phyloP scores from a whole-genome alignment of 1,139 yeast genomes.

The Suhomyces terraborum region DNA sequence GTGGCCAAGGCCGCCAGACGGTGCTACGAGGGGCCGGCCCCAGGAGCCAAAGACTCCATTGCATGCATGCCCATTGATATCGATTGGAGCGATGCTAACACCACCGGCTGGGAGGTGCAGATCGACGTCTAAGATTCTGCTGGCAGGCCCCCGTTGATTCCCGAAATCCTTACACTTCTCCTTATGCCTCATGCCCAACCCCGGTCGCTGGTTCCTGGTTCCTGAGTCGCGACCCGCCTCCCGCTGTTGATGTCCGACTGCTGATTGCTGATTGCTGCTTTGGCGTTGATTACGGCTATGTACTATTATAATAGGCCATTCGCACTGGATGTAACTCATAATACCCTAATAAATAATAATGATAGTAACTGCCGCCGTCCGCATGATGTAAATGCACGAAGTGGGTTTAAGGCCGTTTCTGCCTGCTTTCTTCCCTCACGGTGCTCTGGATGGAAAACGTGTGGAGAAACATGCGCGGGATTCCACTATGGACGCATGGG shows the following conservation, averaged over 20 bases:
- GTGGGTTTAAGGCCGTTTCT: neutral
- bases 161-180: too few relatives aligned
- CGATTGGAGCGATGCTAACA: conserved; percentile 2
- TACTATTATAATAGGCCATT: conserved; percentile 2
- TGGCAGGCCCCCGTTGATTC: conserved; percentile 8
- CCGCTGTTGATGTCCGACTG: too few relatives aligned
- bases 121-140: conserved; percentile 11
- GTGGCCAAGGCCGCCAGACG: neutral
- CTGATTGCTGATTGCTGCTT: too few relatives aligned
- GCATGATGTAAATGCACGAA: too few relatives aligned
- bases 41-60: conserved; percentile 4
- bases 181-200: too few relatives aligned
- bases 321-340: conserved; percentile 6
- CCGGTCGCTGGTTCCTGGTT: too few relatives aligned
- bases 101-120: conserved; percentile 10
- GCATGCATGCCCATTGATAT: conserved; percentile 12
- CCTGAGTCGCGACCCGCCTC: too few relatives aligned
- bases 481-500: too few relatives aligned
- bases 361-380: neutral
- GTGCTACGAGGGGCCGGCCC: neutral
- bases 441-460: too few relatives aligned
- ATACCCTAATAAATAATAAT: conserved; percentile 3
- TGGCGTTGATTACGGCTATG: neutral
- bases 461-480: too few relatives aligned
- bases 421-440: too few relatives aligned